Evolutionary conservation across 768 basidiomycete genomes (phyloP), one percentile per base, ranked within the genome.

Genomic region (Naematelia aurantialba): DNA sequence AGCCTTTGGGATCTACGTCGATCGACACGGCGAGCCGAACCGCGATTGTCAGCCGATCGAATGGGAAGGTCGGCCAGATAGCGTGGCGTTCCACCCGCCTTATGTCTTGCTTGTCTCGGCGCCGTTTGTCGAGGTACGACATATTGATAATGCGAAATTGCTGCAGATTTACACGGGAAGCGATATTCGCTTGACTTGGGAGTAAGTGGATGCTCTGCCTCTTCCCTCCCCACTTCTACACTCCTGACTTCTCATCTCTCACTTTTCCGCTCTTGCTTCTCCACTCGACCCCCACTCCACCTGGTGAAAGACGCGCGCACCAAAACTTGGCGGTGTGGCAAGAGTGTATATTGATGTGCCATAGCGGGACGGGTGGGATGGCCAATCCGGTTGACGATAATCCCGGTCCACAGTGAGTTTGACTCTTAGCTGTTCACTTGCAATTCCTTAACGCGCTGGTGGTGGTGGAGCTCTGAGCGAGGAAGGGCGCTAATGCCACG

Each of bases 31-130:
- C n/a, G 85, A 87, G 56, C 89, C 89, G 1, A 88, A 85, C 66
- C 85, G 89, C 27, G 66, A 70, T 26, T 67, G 82, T 17, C 83
- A 84, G 19, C 85, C 85, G 3, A 87, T 96, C 56, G 93, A 98
- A 76, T 98, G 91, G 91, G 93, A 98, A 76, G 90, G 91, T 17
- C 87, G 84, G 0, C 90, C 89, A 0, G 89, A 92, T 64, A 85
- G 85, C 29, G 89, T 89, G 22, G 90, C 91, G 1, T 86, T 89
- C 79, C 91, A 93, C 72, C 84, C 87, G 46, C 92, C 91, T 0
- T 91, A 91, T 69, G 81, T 97, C 48, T 81, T 93, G 45, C 83
- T 92, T 48, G 90, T 94, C 73, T 90, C 93, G 73, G 82, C 85
- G 8, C 86, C 88, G 2, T 93, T 96, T 79, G 88, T 96, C 66